A percentile compares a stretch with the other conserved stretches of the same genome.
Conservation (phyloP, 768 basidiomycete species). For the Tylopilus vinaceipallidus region DNA sequence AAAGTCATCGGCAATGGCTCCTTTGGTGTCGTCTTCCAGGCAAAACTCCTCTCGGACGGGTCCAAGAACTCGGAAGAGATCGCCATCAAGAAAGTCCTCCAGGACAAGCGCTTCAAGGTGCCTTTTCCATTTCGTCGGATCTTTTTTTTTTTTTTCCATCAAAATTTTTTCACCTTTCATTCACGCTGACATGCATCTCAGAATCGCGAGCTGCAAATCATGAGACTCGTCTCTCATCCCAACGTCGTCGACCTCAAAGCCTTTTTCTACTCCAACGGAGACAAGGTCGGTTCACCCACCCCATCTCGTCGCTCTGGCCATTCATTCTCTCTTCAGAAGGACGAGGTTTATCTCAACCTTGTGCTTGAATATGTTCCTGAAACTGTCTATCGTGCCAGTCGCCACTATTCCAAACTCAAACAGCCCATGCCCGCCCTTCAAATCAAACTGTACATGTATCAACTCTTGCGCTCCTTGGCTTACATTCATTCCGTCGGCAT, state of each 20-base stretch:
- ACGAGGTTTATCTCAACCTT: conserved; percentile 99
- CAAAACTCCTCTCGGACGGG: conserved; percentile 70
- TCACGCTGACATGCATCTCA: conserved; percentile 35
- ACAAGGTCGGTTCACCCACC: conserved; percentile 68
- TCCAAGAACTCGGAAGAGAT: conserved; percentile 77
- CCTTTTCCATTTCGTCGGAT: conserved; percentile 23
- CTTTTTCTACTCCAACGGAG: conserved; percentile 99
- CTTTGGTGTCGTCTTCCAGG: conserved; percentile 98
- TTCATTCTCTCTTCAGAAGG: conserved; percentile 63
- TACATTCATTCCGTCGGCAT: conserved; percentile 99
- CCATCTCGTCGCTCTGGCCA: conserved; percentile 2
- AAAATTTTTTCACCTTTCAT: conserved; percentile 4
- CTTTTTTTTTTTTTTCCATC: conserved; percentile 6
- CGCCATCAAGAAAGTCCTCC: conserved; percentile 99
- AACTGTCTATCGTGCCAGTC: conserved; percentile 97
- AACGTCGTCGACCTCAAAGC: conserved; percentile 97
- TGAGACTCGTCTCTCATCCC: conserved; percentile 94
- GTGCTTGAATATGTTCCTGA: conserved; percentile 99
- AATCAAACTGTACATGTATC: conserved; percentile 99
- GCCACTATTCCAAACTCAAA: conserved; percentile 99
- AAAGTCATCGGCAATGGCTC: conserved; percentile 99
- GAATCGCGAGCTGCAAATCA: conserved; percentile 99
- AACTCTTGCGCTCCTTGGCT: conserved; percentile 94
- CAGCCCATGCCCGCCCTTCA: conserved; percentile 99
- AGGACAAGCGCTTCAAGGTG: conserved; percentile 99